Evolutionary conservation across 2,329 filamentous ascomycete genomes (phyloP).

Genomic region (Botrytis byssoidea): DNA sequence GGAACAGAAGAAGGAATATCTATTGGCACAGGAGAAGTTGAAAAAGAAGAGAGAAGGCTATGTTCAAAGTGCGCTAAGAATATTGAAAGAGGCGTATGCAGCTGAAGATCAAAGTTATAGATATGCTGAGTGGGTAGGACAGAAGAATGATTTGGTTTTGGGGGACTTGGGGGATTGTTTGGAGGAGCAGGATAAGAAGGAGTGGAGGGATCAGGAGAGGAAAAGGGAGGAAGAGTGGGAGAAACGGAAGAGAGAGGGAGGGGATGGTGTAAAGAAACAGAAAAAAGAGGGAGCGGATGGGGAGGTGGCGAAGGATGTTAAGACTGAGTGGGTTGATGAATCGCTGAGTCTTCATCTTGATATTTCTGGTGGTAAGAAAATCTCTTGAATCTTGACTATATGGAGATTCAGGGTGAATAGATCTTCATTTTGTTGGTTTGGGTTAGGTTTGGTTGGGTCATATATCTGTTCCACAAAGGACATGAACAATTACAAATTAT

Average conservation of each 20-base stretch:
- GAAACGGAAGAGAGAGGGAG: not conserved
- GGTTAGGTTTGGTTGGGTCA: not conserved
- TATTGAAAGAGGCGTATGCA: too few relatives aligned
- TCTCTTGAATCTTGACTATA: too few relatives aligned
- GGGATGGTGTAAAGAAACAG: too few relatives aligned
- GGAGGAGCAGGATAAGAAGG: not conserved
- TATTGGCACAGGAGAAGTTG: fast-evolving
- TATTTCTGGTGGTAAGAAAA: not conserved
- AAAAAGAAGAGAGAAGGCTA: not conserved
- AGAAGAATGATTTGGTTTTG: not conserved
- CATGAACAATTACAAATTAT: not conserved
- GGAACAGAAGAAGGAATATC: not conserved
- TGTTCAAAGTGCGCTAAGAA: fast-evolving
- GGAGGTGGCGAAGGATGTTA: too few relatives aligned
- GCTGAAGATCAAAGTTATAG: too few relatives aligned
- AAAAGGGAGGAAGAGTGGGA: not conserved
- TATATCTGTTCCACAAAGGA: fast-evolving
- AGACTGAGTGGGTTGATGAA: too few relatives aligned
- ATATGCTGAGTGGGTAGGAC: not conserved
- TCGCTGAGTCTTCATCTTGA: not conserved
- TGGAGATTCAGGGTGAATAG: too few relatives aligned
- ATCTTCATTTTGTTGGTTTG: too few relatives aligned
- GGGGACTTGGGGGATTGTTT: not conserved
- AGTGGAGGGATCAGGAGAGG: not conserved
- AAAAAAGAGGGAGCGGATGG: too few relatives aligned